A percentile compares a stretch with the other conserved stretches of the same genome.
These are phyloP conservation scores for Penicillium freii DNA, from an alignment of 2,329 filamentous ascomycete species.

Conservation along the genomic window DNA sequence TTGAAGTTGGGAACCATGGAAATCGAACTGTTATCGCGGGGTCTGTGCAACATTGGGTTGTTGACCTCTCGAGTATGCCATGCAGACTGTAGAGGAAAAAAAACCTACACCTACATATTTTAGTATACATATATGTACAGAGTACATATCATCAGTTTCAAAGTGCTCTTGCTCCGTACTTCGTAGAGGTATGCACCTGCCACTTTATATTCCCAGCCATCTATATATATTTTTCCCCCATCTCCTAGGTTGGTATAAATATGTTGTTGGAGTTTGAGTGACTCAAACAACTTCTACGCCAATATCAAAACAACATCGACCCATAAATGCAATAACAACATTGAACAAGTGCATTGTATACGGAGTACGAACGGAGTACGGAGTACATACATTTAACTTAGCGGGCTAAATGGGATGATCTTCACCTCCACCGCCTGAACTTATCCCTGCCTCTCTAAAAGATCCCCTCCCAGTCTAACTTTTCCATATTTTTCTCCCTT, in stretches of 20 bases:
- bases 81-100: background rate
- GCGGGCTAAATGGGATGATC: constrained; percentile 11
- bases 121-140: background rate
- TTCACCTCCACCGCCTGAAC: constrained; percentile 25
- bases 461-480: constrained; percentile 6
- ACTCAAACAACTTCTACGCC: background rate
- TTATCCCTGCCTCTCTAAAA: constrained; percentile 23
- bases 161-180: background rate
- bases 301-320: background rate
- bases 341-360: background rate
- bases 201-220: background rate
- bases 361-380: background rate
- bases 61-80: constrained; percentile 9
- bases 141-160: background rate
- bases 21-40: background rate
- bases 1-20: background rate
- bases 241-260: background rate
- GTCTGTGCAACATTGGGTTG: constrained; percentile 13
- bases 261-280: background rate
- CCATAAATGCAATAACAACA: background rate
- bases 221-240: background rate
- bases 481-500: constrained; percentile 2
- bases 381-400: background rate
- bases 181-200: background rate
- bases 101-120: background rate